Evolutionary conservation across 768 basidiomycete species (phyloP).

Genomic region (Collybia mongolica): DNA sequence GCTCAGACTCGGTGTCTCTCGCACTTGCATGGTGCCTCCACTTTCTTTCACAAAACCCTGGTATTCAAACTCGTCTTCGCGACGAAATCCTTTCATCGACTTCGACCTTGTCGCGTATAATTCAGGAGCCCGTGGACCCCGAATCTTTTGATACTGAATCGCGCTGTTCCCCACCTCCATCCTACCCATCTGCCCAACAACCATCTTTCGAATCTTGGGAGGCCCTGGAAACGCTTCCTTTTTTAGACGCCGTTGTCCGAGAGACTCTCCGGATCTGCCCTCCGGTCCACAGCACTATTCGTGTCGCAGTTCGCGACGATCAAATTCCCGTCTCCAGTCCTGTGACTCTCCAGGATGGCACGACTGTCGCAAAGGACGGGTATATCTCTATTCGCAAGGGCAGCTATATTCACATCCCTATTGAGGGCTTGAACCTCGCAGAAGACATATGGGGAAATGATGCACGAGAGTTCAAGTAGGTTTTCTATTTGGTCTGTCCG

Average conservation of each 20-base stretch:
- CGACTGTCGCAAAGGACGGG: conserved; percentile 30
- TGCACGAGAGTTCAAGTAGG: conserved; percentile 53
- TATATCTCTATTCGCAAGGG: conserved; percentile 50
- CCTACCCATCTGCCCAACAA: conserved; percentile 8
- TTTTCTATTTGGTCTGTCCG: conserved; percentile 4
- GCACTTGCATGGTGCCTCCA: conserved; percentile 60
- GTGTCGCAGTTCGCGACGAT: conserved; percentile 53
- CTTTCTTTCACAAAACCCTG: conserved; percentile 50
- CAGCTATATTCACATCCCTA: conserved; percentile 54
- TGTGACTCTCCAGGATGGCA: conserved; percentile 39
- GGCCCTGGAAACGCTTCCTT: conserved; percentile 41
- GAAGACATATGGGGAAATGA: conserved; percentile 57
- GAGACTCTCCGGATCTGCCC: conserved; percentile 57
- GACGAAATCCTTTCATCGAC: conserved; percentile 38
- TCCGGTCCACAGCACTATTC: conserved; percentile 57
- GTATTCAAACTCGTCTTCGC: conserved; percentile 54
- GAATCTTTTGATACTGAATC: conserved; percentile 6
- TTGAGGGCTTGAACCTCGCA: conserved; percentile 52
- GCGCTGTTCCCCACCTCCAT: conserved; percentile 6
- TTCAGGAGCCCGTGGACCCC: conserved; percentile 18
- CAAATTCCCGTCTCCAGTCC: conserved; percentile 50
- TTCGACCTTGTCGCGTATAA: conserved; percentile 7
- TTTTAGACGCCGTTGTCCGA: conserved; percentile 55
- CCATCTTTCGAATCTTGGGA: conserved; percentile 26
- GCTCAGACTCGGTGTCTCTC: conserved; percentile 59